These are phyloP conservation scores for Tetramitus jugosus DNA, from an alignment of 208 protist species.

Conservation along the genomic window DNA sequence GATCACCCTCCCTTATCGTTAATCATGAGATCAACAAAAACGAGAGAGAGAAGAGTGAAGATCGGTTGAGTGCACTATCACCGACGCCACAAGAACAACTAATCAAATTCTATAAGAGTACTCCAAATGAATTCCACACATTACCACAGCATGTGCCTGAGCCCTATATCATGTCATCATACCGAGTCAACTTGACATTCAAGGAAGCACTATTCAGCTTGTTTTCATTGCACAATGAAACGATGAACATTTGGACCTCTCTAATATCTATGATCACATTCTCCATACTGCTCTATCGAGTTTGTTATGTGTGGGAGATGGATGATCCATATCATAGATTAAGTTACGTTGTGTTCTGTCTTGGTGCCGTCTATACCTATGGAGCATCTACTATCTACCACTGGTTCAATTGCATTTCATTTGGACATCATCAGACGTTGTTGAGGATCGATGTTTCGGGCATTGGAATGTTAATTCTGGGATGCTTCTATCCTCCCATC, in stretches of 20 bases:
- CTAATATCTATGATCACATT: neutral
- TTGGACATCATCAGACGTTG: neutral
- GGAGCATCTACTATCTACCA: neutral
- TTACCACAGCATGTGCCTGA: too few species aligned
- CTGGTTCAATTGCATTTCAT: neutral
- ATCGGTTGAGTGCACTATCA: too few species aligned
- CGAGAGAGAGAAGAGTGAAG: too few species aligned
- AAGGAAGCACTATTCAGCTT: neutral
- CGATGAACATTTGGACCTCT: neutral
- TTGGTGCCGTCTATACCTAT: neutral
- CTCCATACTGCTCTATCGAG: too few species aligned
- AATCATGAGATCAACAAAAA: too few species aligned
- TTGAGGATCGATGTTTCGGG: neutral
- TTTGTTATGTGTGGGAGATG: neutral
- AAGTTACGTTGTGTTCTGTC: neutral
- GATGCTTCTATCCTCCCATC: neutral
- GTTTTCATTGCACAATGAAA: constrained; percentile 6
- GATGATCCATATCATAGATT: neutral
- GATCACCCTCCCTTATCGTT: too few species aligned
- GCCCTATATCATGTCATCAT: too few species aligned
- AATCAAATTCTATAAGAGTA: too few species aligned
- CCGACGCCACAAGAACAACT: too few species aligned
- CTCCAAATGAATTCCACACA: too few species aligned
- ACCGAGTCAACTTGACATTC: constrained; percentile 4
- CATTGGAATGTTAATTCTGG: neutral